These are phyloP conservation scores for Croton laevigatus DNA, from an alignment of 441 rosid genomes.

Conservation along the genomic window DNA sequence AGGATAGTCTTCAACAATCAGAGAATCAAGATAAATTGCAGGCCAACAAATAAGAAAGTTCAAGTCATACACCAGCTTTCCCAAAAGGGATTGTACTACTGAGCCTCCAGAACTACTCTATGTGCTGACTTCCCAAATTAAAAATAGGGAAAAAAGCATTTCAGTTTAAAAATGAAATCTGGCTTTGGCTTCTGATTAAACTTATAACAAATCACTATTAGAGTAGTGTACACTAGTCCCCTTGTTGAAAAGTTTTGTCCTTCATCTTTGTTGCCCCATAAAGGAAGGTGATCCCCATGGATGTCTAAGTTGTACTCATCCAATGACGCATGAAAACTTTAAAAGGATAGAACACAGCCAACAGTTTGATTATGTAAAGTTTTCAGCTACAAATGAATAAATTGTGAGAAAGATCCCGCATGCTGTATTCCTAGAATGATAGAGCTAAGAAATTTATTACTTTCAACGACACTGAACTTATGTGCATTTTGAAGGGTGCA, in stretches of 20 bases:
- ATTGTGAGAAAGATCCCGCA: neutral
- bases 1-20: neutral
- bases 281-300: too few species aligned
- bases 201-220: neutral
- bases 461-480: neutral
- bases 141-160: neutral
- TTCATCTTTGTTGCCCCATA: too few species aligned
- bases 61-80: neutral
- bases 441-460: neutral
- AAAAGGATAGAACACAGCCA: too few species aligned
- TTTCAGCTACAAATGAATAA: neutral
- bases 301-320: too few species aligned
- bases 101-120: neutral
- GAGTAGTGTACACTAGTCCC: too few species aligned
- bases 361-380: too few species aligned
- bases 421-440: neutral
- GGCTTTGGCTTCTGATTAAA: neutral
- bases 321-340: too few species aligned
- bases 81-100: neutral
- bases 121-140: neutral
- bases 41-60: neutral
- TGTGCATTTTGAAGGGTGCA: neutral
- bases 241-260: too few species aligned
- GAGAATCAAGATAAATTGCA: neutral
- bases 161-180: neutral